These are phyloP conservation scores for Chenopodium suecicum DNA, from an alignment of 148 eudicot genomes.

Conservation along the genomic window DNA sequence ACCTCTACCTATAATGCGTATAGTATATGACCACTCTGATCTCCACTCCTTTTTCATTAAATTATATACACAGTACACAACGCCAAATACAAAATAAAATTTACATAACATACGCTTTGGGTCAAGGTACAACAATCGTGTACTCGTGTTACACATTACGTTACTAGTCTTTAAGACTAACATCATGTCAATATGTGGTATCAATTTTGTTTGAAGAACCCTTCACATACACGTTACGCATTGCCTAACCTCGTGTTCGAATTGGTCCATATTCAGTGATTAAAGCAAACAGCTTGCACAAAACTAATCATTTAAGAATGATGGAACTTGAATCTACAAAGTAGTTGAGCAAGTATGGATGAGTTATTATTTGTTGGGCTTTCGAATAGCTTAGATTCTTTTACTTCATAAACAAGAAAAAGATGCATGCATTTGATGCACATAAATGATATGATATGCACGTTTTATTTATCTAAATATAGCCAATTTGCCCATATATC, in stretches of 20 bases:
- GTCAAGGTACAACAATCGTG: too few relatives aligned
- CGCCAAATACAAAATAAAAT: too few relatives aligned
- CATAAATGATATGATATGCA: neutral
- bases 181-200: neutral
- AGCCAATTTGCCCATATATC: neutral
- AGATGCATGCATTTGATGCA: neutral
- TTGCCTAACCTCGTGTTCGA: neutral
- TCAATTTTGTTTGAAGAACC: neutral
- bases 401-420: neutral
- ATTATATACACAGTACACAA: too few relatives aligned
- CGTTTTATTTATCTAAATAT: neutral
- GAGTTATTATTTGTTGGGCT: neutral
- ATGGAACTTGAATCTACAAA: neutral
- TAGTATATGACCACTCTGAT: too few relatives aligned
- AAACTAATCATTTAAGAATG: neutral
- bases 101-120: too few relatives aligned
- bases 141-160: too few relatives aligned
- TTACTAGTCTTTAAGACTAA: too few relatives aligned
- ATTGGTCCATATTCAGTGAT: neutral
- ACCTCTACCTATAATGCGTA: too few relatives aligned
- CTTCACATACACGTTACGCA: neutral
- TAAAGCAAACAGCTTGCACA: neutral
- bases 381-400: neutral
- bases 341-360: slow-evolving; percentile 10
- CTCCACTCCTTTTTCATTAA: too few relatives aligned